Percentiles rank a stretch among this genome's conserved stretches.
Evolutionary conservation across 352 stramenopile genomes (phyloP).

Genomic region (Phytophthora hybrid): DNA sequence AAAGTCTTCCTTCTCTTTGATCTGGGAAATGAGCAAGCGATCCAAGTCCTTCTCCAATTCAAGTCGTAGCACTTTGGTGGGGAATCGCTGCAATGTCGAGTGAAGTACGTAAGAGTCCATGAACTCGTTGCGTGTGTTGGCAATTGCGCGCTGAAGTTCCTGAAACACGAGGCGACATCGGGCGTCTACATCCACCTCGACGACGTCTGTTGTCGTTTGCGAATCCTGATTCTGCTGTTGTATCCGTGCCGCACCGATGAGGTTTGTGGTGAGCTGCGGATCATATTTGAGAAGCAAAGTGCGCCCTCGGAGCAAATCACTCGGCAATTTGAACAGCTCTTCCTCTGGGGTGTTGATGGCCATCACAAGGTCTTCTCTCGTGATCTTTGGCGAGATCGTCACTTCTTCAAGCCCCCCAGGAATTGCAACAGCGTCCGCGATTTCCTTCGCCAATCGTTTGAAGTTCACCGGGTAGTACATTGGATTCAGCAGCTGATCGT

Average conservation of each 20-base stretch:
- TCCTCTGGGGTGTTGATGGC: slow-evolving; percentile 76
- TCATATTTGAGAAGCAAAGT: slow-evolving; percentile 79
- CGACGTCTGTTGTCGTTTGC: slow-evolving; percentile 34
- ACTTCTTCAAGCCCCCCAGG: slow-evolving; percentile 27
- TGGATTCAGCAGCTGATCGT: slow-evolving; percentile 79
- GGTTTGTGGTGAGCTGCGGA: slow-evolving; percentile 56
- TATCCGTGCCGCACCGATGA: slow-evolving; percentile 53
- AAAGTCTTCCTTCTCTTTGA: slow-evolving; percentile 75
- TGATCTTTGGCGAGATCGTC: slow-evolving; percentile 50
- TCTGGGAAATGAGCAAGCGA: slow-evolving; percentile 87
- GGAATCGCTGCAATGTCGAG: slow-evolving; percentile 90
- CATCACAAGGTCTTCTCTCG: slow-evolving; percentile 63
- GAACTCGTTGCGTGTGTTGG: slow-evolving; percentile 83
- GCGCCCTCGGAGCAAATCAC: slow-evolving; percentile 61
- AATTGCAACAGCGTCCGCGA: slow-evolving; percentile 6
- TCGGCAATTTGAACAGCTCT: slow-evolving; percentile 75
- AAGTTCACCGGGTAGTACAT: slow-evolving; percentile 71
- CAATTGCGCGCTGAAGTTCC: slow-evolving; percentile 91
- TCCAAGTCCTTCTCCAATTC: slow-evolving; percentile 95
- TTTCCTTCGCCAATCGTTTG: slow-evolving; percentile 45
- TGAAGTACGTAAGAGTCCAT: slow-evolving; percentile 94
- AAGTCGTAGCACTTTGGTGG: slow-evolving; percentile 85
- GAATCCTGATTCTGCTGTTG: slow-evolving; percentile 43
- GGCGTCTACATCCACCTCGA: slow-evolving; percentile 88
- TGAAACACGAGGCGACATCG: slow-evolving; percentile 89